Evolutionary conservation across 2,329 filamentous ascomycete genomes (phyloP).

Genomic region (Plectosphaerella cucumerina): DNA sequence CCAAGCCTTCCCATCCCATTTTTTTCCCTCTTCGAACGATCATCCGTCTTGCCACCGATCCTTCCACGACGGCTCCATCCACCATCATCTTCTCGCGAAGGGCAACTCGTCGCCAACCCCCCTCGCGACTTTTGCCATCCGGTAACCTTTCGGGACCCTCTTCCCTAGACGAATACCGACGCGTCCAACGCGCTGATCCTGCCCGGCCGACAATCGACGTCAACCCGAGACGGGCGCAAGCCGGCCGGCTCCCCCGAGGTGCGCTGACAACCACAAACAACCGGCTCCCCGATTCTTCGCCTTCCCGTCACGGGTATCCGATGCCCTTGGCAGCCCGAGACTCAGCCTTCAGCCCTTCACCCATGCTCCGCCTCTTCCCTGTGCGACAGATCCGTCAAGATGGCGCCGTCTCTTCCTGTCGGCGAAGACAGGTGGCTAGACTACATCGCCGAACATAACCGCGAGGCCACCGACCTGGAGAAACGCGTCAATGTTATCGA

Average conservation of each 20-base stretch:
- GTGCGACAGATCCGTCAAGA: constrained; percentile 19
- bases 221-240: no score
- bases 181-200: no score
- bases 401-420: constrained; percentile 49
- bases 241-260: no score
- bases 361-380: constrained; percentile 2
- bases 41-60: background rate
- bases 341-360: background rate
- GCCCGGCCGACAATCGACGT: no score
- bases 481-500: constrained; percentile 67
- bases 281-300: no score
- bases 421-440: constrained; percentile 76
- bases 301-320: no score
- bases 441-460: constrained; percentile 68
- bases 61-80: background rate
- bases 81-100: background rate
- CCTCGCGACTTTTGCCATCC: no score
- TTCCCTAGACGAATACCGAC: no score
- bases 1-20: background rate
- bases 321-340: no score
- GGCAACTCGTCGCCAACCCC: no score
- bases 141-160: no score
- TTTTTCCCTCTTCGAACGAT: background rate
- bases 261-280: no score
- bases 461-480: constrained; percentile 57